Percentiles rank a stretch among this genome's conserved stretches.
Evolutionary conservation across 176 grass and related monocot species (phyloP).

Genomic region (Lolium perenne): DNA sequence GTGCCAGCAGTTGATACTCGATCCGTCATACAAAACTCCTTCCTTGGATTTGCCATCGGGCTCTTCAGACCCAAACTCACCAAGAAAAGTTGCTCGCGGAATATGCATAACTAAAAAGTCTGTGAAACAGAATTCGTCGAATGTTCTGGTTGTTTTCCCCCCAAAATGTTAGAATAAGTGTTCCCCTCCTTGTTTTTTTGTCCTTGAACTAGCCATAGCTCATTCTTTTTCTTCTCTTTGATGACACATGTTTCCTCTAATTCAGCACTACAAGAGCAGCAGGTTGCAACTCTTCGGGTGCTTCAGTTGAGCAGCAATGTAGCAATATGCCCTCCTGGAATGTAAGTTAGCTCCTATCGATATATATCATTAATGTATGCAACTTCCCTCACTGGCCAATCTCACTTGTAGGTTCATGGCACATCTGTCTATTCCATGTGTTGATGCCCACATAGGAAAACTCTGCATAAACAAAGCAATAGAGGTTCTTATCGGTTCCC

Average conservation of each 20-base stretch:
- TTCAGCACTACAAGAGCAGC: constrained; percentile 65
- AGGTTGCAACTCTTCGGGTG: constrained; percentile 62
- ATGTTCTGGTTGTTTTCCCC: constrained; percentile 82
- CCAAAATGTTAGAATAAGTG: constrained; percentile 77
- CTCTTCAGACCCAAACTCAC: constrained; percentile 38
- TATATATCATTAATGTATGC: constrained; percentile 23
- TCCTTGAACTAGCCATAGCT: too few species aligned
- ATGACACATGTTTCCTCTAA: too few species aligned
- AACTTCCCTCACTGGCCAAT: constrained; percentile 28
- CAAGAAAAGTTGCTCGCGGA: constrained; percentile 66
- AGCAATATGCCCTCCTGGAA: constrained; percentile 79
- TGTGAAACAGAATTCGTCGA: constrained; percentile 51
- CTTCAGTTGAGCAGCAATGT: constrained; percentile 92
- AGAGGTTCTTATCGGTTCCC: constrained; percentile 59
- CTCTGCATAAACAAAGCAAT: constrained; percentile 70
- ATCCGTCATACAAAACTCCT: constrained; percentile 67
- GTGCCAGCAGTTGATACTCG: constrained; percentile 72
- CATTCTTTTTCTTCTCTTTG: too few species aligned
- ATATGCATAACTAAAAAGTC: constrained; percentile 77
- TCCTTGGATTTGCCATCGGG: constrained; percentile 46
- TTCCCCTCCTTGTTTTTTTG: neutral
- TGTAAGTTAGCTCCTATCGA: constrained; percentile 56
- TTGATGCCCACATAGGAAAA: constrained; percentile 63
- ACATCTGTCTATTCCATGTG: constrained; percentile 75
- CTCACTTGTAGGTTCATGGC: constrained; percentile 66